Evolutionary conservation across 148 eudicot species (phyloP), one percentile per base, ranked within the genome.

Genomic region (Simmondsia chinensis): DNA sequence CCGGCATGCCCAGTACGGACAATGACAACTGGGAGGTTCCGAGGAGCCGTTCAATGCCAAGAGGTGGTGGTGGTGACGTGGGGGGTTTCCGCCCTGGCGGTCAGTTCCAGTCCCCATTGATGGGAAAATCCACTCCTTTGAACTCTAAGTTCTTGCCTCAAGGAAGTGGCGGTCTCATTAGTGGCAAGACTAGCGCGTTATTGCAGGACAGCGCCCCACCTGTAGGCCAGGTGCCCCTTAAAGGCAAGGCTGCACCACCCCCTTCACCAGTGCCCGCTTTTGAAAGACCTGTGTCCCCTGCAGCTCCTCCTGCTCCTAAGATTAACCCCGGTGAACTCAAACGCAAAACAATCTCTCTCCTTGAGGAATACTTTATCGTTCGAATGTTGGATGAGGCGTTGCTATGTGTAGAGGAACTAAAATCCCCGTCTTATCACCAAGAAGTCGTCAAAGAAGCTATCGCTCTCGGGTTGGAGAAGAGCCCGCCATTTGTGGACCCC

Each of bases 11-110:
- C 0, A 86, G 73, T 25, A 40, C 72, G 14, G 95, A 86, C 43
- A 75, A 70, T 27, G 94, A 80, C 60, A 75, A 81, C 43, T 91
- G 99, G 99, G 99, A 86, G 61, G 74, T 86, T 43, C 80, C 75
- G 5, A 72, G 79, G 54, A 57, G 68, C 43, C 73, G 94, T 21
- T 63, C 93, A 4, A 68, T 74, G 83, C 68, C 79, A 5, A 74
- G 79, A 48, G 89, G 78, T 3, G 62, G 18, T 20, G 89, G 78
- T 3, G 62, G 18, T 20, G 47, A 63, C 42, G 41, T 8, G 10
- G 32, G 65, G 43, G 49, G 48, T 2, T 39, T 33, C 40, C 73
- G 63, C 27, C 20, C 55, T 0, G 47, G 48, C 15, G 72, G 61
- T 7, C 87, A 81, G 33, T 50, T 48, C 40, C 87, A 60, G 51